Percentiles rank a stretch among this genome's conserved stretches.
These are phyloP conservation scores for Aspergillus sclerotioniger DNA, from an alignment of 495 filamentous ascomycete species.

Conservation along the genomic window DNA sequence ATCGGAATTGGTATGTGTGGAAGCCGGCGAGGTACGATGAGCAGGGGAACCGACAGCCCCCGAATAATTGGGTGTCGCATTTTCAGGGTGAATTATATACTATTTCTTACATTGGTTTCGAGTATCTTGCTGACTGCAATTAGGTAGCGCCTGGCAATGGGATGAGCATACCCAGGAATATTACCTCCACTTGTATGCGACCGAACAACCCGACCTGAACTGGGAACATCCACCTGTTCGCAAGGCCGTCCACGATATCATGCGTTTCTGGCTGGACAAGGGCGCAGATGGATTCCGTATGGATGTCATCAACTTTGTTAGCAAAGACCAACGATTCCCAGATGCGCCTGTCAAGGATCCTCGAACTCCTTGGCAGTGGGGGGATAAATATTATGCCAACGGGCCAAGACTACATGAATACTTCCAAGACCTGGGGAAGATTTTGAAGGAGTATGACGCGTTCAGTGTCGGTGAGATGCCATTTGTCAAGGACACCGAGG, in stretches of 20 bases:
- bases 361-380: constrained; percentile 51
- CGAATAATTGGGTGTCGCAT: constrained; percentile 67
- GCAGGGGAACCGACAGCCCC: constrained; percentile 60
- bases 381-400: constrained; percentile 57
- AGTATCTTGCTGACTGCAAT: neutral
- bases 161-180: constrained; percentile 65
- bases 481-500: constrained; percentile 53
- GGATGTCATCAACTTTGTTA: constrained; percentile 66
- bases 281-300: constrained; percentile 69
- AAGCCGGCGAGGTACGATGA: constrained; percentile 55
- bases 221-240: constrained; percentile 65
- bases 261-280: constrained; percentile 71
- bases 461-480: constrained; percentile 74
- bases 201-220: constrained; percentile 70
- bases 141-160: constrained; percentile 62
- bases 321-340: constrained; percentile 58
- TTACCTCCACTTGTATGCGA: constrained; percentile 66
- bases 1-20: constrained; percentile 76
- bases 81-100: constrained; percentile 47
- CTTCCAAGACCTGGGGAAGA: constrained; percentile 57
- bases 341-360: constrained; percentile 59
- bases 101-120: neutral
- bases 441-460: constrained; percentile 66
- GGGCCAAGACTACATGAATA: constrained; percentile 68
- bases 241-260: constrained; percentile 63